Base-by-base conservation (phyloP, 176 grass and related monocot species). In the Oropetium thomaeum region DNA sequence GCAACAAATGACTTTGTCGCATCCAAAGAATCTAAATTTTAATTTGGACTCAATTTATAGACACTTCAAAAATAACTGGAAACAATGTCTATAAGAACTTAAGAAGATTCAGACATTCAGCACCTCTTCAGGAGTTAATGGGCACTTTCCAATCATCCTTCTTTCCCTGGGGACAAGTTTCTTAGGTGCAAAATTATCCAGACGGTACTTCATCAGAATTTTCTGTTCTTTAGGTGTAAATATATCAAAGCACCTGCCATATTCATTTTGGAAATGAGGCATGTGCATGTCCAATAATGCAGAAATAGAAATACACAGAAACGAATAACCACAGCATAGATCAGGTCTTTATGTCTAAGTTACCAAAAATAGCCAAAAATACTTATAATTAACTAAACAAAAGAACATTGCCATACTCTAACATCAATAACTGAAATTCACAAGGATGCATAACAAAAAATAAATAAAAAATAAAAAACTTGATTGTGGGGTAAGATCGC, bases 41-140 rank as follows among this genome's bases (percentile, higher is more conserved):
- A 23, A 39, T 60, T 65, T 61, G 17, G n/a, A 45, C 17, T 43
- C 13, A 78, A 66, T 44, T 78, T 74, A 66, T 58, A 58, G 65
- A 16, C 2, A 57, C 45, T 58, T 57, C 33, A 78, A 17, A 75
- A 61, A 65, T 35, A 81, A 77, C 32, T 49, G 22, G 31, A 66
- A 57, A 58, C 15, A 51, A 87, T 68, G 49, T 68, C 16, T 78
- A 54, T 26, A 72, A 77, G 54, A 52, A 76, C 51, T 57, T 60
- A 72, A 77, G 54, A 52, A 76, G 58, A 63, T 60, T 51, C 2
- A 32, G 69, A 75, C 30, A 55, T 59, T 58, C 2, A 33, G 70
- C 94, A 95, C 96, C 96, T 99, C 91, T 90, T 95, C 96, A 79
- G 96, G 96, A 81, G 96, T 99, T 69, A 99, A 99, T 71, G 96